Evolutionary conservation across 2,329 filamentous ascomycete species (phyloP).

Genomic region (Gliomastix tumulicola): DNA sequence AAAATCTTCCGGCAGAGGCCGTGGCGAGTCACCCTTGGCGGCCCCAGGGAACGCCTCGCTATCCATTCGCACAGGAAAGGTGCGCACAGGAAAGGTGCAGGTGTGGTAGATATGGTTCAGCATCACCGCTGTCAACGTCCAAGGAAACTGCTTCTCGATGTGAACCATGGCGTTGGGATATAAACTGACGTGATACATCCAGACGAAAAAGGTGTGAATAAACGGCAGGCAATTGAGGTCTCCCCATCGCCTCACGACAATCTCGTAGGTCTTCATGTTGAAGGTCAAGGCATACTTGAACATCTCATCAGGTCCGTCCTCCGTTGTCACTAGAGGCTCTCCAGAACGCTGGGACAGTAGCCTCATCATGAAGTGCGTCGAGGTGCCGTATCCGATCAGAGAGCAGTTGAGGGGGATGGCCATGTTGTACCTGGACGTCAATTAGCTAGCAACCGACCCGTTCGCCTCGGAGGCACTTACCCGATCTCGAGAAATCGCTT

Average conservation of each 20-base stretch:
- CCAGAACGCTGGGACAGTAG: constrained; percentile 21
- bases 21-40: background rate
- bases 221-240: constrained; percentile 42
- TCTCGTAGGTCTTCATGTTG: constrained; percentile 31
- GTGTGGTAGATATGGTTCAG: background rate
- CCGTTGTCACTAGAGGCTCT: too few species aligned
- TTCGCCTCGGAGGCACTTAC: constrained; percentile 10
- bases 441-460: constrained; percentile 2
- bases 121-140: background rate
- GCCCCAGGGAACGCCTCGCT: background rate
- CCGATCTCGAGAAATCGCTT: constrained; percentile 46
- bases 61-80: background rate
- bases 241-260: constrained; percentile 43
- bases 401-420: constrained; percentile 21
- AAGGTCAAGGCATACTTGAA: constrained; percentile 31
- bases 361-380: constrained; percentile 38
- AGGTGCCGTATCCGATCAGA: constrained; percentile 23
- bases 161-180: background rate
- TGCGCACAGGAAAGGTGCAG: background rate
- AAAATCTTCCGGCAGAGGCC: background rate
- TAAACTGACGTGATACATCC: background rate
- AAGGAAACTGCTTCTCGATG: background rate
- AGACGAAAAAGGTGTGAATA: background rate
- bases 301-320: constrained; percentile 14
- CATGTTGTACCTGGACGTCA: constrained; percentile 18